Conservation (phyloP, 75 land plant genomes). For the Selaginella tamariscina region DNA sequence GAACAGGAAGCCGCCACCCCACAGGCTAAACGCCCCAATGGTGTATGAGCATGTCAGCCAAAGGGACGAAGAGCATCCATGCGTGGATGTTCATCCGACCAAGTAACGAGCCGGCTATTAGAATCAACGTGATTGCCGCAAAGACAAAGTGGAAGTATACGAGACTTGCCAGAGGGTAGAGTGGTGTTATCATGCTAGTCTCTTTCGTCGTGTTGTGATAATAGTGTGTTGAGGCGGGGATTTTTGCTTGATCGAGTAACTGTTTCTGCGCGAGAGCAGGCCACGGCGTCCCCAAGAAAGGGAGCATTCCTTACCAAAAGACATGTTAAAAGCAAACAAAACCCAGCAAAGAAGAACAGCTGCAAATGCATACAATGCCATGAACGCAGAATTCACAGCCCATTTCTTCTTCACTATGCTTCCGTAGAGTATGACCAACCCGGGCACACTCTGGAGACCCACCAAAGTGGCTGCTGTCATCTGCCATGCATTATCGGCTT, state of each 20-base stretch:
- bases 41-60: constrained; percentile 57
- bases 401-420: constrained; percentile 49
- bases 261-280: constrained; percentile 28
- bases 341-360: constrained; percentile 45
- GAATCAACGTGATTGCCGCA: constrained; percentile 32
- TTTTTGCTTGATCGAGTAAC: constrained; percentile 29
- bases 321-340: constrained; percentile 43
- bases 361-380: constrained; percentile 57
- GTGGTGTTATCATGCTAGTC: constrained; percentile 4
- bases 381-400: constrained; percentile 47
- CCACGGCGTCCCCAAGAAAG: constrained; percentile 24
- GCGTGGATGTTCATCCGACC: constrained; percentile 53
- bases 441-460: constrained; percentile 40
- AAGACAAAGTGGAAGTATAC: constrained; percentile 36
- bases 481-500: constrained; percentile 51
- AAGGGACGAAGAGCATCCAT: constrained; percentile 60
- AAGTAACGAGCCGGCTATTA: constrained; percentile 35
- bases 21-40: constrained; percentile 34
- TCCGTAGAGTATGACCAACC: constrained; percentile 36
- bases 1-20: constrained; percentile 33
- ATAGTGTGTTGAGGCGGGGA: constrained; percentile 23
- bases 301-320: constrained; percentile 34
- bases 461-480: constrained; percentile 38
- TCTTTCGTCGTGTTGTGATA: constrained; percentile 22
- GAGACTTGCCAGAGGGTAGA: constrained; percentile 32